Base-by-base conservation (phyloP, 257 asterid species). In the Salvia splendens region DNA sequence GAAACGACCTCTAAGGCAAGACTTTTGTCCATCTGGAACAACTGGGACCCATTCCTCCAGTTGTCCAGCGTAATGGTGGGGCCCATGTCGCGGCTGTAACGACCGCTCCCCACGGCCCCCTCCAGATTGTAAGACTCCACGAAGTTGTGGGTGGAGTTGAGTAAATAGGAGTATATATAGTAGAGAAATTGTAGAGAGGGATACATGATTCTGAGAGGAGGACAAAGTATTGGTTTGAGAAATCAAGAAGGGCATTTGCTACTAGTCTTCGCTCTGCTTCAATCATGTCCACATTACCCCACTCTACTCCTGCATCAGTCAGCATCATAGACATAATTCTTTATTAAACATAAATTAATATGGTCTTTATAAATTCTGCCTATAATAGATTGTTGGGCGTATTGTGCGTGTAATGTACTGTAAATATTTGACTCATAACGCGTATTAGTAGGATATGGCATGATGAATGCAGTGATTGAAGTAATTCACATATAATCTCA, bases 41-140 rank as follows among this genome's bases (percentile, higher is more conserved):
- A 93, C 45, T 93, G 96, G 36, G 97, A 83, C 33, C 97, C 99
- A 46, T 93, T 93, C 20, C 92, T 55, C 99, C 99, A 90, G 12
- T 90, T 86, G 0, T 67, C 7, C 6, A 85, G 67, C 9, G 28
- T 64, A 65, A 93, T 78, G 0, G 68, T 63, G 45, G 97, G 97
- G 6, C 65, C 46, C 97, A 93, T 93, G 0, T 3, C 50, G 16
- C 0, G 67, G 48, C 32, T 78, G 70, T 88, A 90, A 0, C 99
- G 81, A 9, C 99, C 97, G 0, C 83, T 88, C 0, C 95, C 99
- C 0, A 87, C 96, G 0, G 92, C 68, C 30, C 87, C 87, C 0
- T 75, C 77, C 0, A 68, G 78, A 46, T 93, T 95, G 1, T 81
- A 81, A 0, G 77, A 6, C 73, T 93, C 91, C 20, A 93, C 89